A percentile compares a stretch with the other conserved stretches of the same genome.
Conservation (phyloP, 495 filamentous ascomycete species). For the Podospora conica region DNA sequence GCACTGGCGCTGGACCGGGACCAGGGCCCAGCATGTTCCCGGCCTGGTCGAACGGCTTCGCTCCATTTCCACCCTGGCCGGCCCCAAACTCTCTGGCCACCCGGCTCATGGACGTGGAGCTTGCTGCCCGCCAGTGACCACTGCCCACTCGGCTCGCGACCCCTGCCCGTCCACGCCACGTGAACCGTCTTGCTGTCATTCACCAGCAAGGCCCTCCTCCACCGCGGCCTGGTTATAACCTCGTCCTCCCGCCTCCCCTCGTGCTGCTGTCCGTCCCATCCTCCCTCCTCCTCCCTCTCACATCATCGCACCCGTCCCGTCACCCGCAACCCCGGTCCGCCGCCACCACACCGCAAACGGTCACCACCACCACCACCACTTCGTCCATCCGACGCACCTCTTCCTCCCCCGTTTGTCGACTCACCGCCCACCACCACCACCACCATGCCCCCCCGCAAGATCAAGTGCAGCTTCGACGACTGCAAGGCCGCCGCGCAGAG, state of each 20-base stretch:
- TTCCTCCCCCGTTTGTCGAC: constrained; percentile 1
- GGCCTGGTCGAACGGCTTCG: constrained; percentile 25
- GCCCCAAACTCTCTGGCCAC: constrained; percentile 6
- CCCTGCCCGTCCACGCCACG: constrained; percentile 12
- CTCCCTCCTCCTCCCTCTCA: constrained; percentile 12
- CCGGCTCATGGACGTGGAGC: not conserved
- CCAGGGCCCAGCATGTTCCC: not conserved
- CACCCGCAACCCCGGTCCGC: not conserved
- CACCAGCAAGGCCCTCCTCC: constrained; percentile 14
- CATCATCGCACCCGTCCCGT: not conserved
- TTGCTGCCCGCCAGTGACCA: too few species aligned
- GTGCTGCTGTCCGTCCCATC: not conserved
- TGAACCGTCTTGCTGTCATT: constrained; percentile 14
- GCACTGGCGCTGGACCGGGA: not conserved
- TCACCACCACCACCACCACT: not conserved
- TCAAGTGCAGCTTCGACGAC: constrained; percentile 78
- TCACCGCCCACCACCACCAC: constrained; percentile 16
- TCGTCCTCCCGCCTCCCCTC: constrained; percentile 1
- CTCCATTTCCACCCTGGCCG: constrained; percentile 26
- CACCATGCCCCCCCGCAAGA: constrained; percentile 69
- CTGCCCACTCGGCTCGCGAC: not conserved
- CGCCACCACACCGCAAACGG: constrained; percentile 13
- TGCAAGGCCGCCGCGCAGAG: constrained; percentile 80
- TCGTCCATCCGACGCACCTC: not conserved
- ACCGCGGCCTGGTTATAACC: constrained; percentile 8